Base-by-base conservation (phyloP, 352 stramenopile species). In the Globisporangium acanthophoron region DNA sequence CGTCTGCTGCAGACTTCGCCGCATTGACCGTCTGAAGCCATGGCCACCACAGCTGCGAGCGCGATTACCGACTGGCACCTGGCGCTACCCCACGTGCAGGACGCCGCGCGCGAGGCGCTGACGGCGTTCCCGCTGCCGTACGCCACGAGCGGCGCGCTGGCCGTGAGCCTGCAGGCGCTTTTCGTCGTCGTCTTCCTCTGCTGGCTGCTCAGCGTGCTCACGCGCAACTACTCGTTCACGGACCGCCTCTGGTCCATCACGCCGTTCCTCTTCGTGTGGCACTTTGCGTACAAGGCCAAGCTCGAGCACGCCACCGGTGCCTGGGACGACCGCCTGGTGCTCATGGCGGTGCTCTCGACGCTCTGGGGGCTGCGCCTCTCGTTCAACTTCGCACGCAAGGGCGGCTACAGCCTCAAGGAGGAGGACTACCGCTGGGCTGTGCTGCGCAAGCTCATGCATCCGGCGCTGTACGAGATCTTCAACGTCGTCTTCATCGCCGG, bases 191-290 rank as follows among this genome's bases (percentile, higher is more conserved):
- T 79, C 52, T 68, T 77, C 21, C 27, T 73, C 57, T 84, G 71
- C 65, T 89, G 76, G 77, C 15, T 87, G 40, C 75, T 70, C 12
- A 89, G 79, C 61, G 70, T 87, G 50, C 35, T 84, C 50, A 95
- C 88, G n/a, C 65, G 69, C 62, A 97, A 98, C 64, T 91, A 93
- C 65, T 96, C 81, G 58, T 88, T 96, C 77, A 88, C 90, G 0
- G 92, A 98, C 55, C 95, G 95, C n/a, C 39, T 97, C 44, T 98
- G 92, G 92, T 96, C 80, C 24, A 87, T 98, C 56, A 81, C 81
- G 53, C 92, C 92, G 13, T 67, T 83, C 50, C 40, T 96, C 1
- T 98, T 96, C 63, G 74, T 82, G 16, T 97, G 87, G 85, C 79
- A 92, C 59, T 87, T 89, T 46, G 73, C 73, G 12, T 73, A 67